phyloP scores from a whole-genome alignment of 2,329 filamentous ascomycete genomes.

The Zasmidium citrigriseum region DNA sequence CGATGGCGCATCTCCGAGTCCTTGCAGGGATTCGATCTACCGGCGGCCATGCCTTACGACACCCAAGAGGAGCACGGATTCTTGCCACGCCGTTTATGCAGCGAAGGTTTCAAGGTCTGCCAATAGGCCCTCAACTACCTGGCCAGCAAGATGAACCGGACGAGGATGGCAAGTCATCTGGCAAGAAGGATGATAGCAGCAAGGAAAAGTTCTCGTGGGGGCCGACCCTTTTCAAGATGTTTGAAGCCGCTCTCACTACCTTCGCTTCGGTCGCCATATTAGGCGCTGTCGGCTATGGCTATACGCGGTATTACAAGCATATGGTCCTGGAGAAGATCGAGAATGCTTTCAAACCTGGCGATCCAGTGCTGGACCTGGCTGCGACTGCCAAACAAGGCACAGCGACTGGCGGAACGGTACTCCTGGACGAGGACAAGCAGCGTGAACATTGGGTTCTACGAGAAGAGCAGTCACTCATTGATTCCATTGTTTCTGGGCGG shows the following conservation, averaged over 20 bases:
- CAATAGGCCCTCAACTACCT: constrained; percentile 18
- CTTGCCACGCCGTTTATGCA: constrained; percentile 6
- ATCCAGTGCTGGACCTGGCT: constrained; percentile 67
- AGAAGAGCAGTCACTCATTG: constrained; percentile 77
- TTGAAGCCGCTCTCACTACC: constrained; percentile 53
- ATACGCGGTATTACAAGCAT: constrained; percentile 67
- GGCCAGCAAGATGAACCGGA: constrained; percentile 9
- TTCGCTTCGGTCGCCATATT: constrained; percentile 53
- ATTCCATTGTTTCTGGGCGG: constrained; percentile 76
- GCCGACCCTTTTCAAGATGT: constrained; percentile 52
- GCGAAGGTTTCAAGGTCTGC: constrained; percentile 10
- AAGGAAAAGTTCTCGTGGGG: constrained; percentile 27
- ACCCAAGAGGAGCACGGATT: constrained; percentile 1
- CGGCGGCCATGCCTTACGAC: constrained; percentile 1
- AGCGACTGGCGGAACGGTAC: constrained; percentile 23
- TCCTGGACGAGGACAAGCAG: constrained; percentile 44
- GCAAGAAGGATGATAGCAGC: constrained; percentile 8
- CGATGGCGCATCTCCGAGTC: constrained; percentile 1
- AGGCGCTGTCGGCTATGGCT: constrained; percentile 67
- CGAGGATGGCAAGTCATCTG: constrained; percentile 2
- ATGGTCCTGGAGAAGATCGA: constrained; percentile 91
- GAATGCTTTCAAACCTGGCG: constrained; percentile 86
- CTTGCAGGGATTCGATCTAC: constrained; percentile 3
- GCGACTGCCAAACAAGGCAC: constrained; percentile 45
- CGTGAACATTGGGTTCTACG: constrained; percentile 80